A percentile compares a stretch with the other conserved stretches of the same genome.
phyloP scores from a whole-genome alignment of 1,284 basidiomycete species.

The Moesziomyces sp. region DNA sequence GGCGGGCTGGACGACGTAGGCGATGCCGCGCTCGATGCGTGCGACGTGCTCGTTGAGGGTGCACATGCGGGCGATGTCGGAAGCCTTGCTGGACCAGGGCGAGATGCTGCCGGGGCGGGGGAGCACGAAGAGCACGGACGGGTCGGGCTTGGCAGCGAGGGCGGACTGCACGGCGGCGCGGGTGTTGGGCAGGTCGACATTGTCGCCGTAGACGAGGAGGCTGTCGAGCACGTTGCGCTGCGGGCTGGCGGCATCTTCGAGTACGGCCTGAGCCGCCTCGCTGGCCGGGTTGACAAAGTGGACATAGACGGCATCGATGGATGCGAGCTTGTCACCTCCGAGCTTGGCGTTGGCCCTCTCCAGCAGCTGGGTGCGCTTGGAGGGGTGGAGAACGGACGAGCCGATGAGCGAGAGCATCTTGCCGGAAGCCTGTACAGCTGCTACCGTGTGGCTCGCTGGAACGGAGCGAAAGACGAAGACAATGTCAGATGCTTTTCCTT shows the following conservation, averaged over 20 bases:
- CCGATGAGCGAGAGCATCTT: slow-evolving; percentile 67
- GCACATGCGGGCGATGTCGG: slow-evolving; percentile 85
- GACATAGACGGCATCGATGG: slow-evolving; percentile 84
- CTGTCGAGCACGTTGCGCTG: slow-evolving; percentile 75
- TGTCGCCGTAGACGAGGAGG: slow-evolving; percentile 88
- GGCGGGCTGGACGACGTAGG: slow-evolving; percentile 76
- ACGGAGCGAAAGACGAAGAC: not conserved
- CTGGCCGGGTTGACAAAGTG: slow-evolving; percentile 82
- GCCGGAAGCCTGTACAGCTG: not conserved
- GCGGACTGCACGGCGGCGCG: slow-evolving; percentile 69
- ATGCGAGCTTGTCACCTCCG: slow-evolving; percentile 69
- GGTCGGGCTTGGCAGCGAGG: slow-evolving; percentile 68
- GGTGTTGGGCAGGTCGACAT: slow-evolving; percentile 73
- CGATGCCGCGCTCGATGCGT: slow-evolving; percentile 85
- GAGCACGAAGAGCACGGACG: slow-evolving; percentile 57
- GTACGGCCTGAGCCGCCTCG: slow-evolving; percentile 71
- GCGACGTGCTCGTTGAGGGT: slow-evolving; percentile 78
- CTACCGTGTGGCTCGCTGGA: not conserved
- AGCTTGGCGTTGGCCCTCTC: slow-evolving; percentile 73
- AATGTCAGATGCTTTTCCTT: too few species aligned
- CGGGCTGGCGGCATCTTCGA: slow-evolving; percentile 71
- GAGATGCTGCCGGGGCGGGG: slow-evolving; percentile 73
- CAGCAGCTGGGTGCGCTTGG: slow-evolving; percentile 79
- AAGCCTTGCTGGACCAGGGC: slow-evolving; percentile 97
- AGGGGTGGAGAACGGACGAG: slow-evolving; percentile 66